Evolutionary conservation across 768 basidiomycete genomes (phyloP), one percentile per base, ranked within the genome.

Genomic region (Amanita jacksonii): DNA sequence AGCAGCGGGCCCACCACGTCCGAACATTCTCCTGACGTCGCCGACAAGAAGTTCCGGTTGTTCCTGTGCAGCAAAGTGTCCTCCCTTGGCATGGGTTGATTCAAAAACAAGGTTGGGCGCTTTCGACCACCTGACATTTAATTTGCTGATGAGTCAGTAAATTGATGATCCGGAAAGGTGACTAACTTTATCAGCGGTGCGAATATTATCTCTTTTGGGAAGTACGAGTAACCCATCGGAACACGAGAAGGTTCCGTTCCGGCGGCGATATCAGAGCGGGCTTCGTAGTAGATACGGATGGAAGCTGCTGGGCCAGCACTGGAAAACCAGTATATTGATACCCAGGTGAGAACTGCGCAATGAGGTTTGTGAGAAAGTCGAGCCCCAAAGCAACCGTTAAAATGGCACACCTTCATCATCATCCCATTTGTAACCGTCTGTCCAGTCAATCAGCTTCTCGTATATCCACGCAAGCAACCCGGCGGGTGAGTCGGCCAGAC

Each of bases 31-130:
- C 23, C 70, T 59, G 37, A 81, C 38, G 50, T 78, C 79, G 1
- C 51, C 62, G 0, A 63, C 77, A 12, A 81, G 61, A 2, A 57
- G 56, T 3, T 68, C 60, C 0, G 79, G 76, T 34, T 51, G 57
- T 50, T 80, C 78, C 48, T 69, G 53, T 0, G 77, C 68, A 8
- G 76, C 72, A 52, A 81, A 80, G 55, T 80, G 79, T 1, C 79
- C 78, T 4, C 79, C 78, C 5, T 54, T 54, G 1, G 61, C 59
- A 41, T 80, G 78, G 9, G 66, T 59, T 3, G 65, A 58, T 48
- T 72, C 65, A 41, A 73, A 77, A 3, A 79, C 71, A 41, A 50
- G 58, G 61, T 50, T 68, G 49, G 38, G 58, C 10, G 41, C 55
- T 50, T 24, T 60, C 51, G 48, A 19, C 74, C 76, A 79, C 9